phyloP scores from a whole-genome alignment of 2,329 filamentous ascomycete genomes.

The Berkeleyomyces rouxiae region DNA sequence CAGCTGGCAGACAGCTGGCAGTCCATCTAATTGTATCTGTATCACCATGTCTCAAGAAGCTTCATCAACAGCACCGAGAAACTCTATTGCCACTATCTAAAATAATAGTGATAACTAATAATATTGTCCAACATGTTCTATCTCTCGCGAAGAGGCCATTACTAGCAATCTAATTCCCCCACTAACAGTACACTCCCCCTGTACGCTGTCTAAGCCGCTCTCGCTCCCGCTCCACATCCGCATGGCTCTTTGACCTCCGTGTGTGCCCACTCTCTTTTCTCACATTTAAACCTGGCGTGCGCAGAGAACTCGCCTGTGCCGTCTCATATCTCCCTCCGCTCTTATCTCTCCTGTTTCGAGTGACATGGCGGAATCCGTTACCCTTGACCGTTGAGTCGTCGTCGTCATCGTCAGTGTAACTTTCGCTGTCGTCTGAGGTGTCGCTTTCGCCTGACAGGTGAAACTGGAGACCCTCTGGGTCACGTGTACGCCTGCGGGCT shows the following conservation, averaged over 20 bases:
- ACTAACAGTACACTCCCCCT: neutral
- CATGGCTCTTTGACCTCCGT: conserved; percentile 32
- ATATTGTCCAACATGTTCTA: too few species aligned
- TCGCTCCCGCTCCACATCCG: conserved; percentile 27
- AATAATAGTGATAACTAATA: too few species aligned
- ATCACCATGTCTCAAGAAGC: too few species aligned
- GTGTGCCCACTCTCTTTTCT: neutral
- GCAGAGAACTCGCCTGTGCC: neutral
- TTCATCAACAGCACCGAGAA: too few species aligned
- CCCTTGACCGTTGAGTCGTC: neutral
- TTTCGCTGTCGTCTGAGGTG: neutral
- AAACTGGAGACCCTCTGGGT: neutral
- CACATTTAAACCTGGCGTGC: neutral
- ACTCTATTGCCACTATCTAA: too few species aligned
- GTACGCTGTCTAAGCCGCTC: conserved; percentile 20
- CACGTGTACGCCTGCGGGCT: neutral
- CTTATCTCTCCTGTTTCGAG: neutral
- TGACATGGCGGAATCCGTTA: neutral
- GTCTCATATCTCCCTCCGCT: conserved; percentile 1
- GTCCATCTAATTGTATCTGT: too few species aligned
- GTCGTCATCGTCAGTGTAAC: neutral
- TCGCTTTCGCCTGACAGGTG: neutral
- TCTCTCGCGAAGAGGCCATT: neutral
- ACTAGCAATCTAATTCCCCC: neutral
- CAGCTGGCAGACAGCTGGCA: too few species aligned